Conservation (phyloP, 1,139 yeast genomes). For the Yamadazyma sp. region DNA sequence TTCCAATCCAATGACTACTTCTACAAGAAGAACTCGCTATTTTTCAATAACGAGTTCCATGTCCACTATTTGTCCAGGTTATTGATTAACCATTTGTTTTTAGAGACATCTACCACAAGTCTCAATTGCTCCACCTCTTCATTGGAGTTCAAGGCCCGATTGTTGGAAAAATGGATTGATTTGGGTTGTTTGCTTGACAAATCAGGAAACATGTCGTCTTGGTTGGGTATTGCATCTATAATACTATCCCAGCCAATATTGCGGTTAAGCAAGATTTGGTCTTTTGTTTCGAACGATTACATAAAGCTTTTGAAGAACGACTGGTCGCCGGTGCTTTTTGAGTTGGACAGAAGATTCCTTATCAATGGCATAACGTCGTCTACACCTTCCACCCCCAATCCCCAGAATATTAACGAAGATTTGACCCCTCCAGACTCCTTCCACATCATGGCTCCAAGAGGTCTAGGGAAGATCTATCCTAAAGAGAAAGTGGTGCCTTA, state of each 20-base stretch:
- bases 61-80: conserved; percentile 77
- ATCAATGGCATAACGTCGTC: conserved; percentile 29
- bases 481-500: conserved; percentile 83
- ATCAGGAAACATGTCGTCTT: conserved; percentile 90
- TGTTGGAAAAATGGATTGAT: conserved; percentile 82
- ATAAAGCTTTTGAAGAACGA: conserved; percentile 69
- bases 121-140: conserved; percentile 18
- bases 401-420: conserved; percentile 9
- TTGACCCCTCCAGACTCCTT: conserved; percentile 40
- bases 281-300: conserved; percentile 60
- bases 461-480: conserved; percentile 75
- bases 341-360: conserved; percentile 74
- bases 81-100: conserved; percentile 68
- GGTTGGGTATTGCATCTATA: conserved; percentile 88
- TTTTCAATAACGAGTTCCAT: conserved; percentile 67
- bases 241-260: conserved; percentile 82
- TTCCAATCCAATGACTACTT: conserved; percentile 26
- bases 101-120: conserved; percentile 31
- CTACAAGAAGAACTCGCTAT: conserved; percentile 46
- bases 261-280: conserved; percentile 76
- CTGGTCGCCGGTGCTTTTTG: conserved; percentile 95
- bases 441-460: conserved; percentile 86
- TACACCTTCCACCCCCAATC: conserved; percentile 17
- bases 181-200: conserved; percentile 77
- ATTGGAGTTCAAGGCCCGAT: conserved; percentile 56